Evolutionary conservation across 225 moss, liverwort and hornwort species (phyloP), one percentile per base, ranked within the genome.

Genomic region (Neckera pumila): DNA sequence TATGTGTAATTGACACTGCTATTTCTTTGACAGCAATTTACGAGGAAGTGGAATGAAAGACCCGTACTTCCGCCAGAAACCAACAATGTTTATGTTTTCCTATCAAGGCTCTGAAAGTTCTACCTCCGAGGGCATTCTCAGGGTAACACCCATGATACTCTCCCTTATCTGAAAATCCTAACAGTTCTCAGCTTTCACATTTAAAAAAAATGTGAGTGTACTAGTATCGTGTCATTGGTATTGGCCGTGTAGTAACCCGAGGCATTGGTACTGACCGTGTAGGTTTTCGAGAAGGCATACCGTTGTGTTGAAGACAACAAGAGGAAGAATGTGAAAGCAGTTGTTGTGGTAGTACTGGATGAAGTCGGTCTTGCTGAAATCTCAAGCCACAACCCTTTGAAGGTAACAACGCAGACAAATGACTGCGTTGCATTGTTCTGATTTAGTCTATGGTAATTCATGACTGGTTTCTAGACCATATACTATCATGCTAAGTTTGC

Each of bases 361-460:
- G 93, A 94, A 90, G 91, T 94, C 47, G 94, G 94, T 65, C 92
- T 94, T 61, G 93, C 94, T 76, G 94, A 94, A 90, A 90, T 93
- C 85, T 94, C 94, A 61, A 91, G 88, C 90, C 89, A 93, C 82
- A 94, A 93, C 62, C 94, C 93, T 69, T 86, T 94, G 84, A 94
- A 94, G 94, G 94, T 94, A 88, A 81, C 42, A 88, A 57, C 43
- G 64, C 66, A 80, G 54, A 54, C 63, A 91, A 63, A 65, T 31
- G 64, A 84, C 79, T 47, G 33, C 57, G 65, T 59, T 75, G 60
- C 79, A 74, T 73, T 69, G 40, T 81, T 87, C 16, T 73, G 53
- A 80, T 79, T 57, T 79, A 83, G 56, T 73, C 15, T 51, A 67
- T 75, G 49, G 25, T 76, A 69, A 59, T 28, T 36, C 43, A 76